Percentiles rank a stretch among this genome's conserved stretches.
Conservation (phyloP, 2,329 filamentous ascomycete genomes). For the Camptophora hylomeconis region DNA sequence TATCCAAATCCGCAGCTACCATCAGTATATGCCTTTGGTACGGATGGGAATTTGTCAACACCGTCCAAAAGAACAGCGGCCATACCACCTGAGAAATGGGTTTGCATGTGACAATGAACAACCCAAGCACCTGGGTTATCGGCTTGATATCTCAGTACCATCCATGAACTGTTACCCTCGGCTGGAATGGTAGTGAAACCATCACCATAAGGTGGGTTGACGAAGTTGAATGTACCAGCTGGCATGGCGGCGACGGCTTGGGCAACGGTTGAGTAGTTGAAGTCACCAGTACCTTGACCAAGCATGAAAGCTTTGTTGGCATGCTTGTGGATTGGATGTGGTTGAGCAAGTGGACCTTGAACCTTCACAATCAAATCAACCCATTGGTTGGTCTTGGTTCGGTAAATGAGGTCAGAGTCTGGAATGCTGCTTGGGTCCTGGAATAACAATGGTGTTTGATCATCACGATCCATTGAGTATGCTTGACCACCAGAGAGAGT, state of each 20-base stretch:
- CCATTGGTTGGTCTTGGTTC: slow-evolving; percentile 37
- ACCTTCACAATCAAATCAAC: slow-evolving; percentile 43
- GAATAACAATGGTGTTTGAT: slow-evolving; percentile 35
- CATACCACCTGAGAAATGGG: slow-evolving; percentile 44
- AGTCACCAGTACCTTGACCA: slow-evolving; percentile 38
- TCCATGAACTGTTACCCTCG: slow-evolving; percentile 27
- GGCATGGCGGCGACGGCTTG: slow-evolving; percentile 27
- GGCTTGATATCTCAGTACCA: slow-evolving; percentile 40
- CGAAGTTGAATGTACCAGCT: slow-evolving; percentile 45
- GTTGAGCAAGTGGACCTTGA: slow-evolving; percentile 33
- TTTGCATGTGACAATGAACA: slow-evolving; percentile 44
- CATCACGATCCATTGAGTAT: slow-evolving; percentile 27
- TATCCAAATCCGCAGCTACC: slow-evolving; percentile 7
- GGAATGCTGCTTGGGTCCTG: slow-evolving; percentile 24
- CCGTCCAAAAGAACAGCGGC: slow-evolving; percentile 36
- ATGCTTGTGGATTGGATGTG: slow-evolving; percentile 54
- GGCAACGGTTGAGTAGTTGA: slow-evolving; percentile 39
- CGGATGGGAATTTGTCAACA: slow-evolving; percentile 20
- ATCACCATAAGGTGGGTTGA: slow-evolving; percentile 42
- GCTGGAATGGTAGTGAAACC: slow-evolving; percentile 28
- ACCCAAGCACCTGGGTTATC: slow-evolving; percentile 42
- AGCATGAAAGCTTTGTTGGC: slow-evolving; percentile 47
- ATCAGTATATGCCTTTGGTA: slow-evolving; percentile 14
- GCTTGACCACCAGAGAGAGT: slow-evolving; percentile 33
- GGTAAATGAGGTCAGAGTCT: slow-evolving; percentile 35